Conservation (phyloP, 768 basidiomycete genomes). For the Rickenella mellea region DNA sequence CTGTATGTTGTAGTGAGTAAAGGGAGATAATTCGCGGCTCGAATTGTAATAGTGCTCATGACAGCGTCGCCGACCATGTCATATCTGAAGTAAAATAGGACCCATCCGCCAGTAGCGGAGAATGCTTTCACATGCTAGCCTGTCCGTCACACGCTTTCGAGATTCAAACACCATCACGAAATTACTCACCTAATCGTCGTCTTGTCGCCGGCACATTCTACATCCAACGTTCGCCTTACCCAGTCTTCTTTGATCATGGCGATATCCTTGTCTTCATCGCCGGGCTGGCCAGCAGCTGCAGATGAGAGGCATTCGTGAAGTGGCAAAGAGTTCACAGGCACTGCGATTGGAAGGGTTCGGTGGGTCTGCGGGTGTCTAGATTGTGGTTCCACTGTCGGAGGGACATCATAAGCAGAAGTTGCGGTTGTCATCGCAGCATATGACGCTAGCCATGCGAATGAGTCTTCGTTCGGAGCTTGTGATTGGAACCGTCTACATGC, state of each 20-base stretch:
- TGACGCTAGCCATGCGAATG: too few relatives aligned
- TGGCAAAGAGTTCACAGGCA: too few relatives aligned
- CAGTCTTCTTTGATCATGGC: slow-evolving; percentile 54
- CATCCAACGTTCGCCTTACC: slow-evolving; percentile 38
- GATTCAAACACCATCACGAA: background rate
- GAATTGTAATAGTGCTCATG: slow-evolving; percentile 12
- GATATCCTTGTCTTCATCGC: slow-evolving; percentile 53
- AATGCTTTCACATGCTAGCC: slow-evolving; percentile 20
- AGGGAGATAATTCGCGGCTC: background rate
- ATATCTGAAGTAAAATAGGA: too few relatives aligned
- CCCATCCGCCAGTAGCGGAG: too few relatives aligned
- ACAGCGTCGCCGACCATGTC: slow-evolving; percentile 12
- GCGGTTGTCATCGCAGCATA: too few relatives aligned
- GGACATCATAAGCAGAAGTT: too few relatives aligned
- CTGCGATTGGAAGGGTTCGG: too few relatives aligned
- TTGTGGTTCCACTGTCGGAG: too few relatives aligned
- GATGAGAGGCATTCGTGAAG: too few relatives aligned
- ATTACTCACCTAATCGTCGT: slow-evolving; percentile 9
- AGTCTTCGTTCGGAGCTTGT: too few relatives aligned
- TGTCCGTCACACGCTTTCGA: slow-evolving; percentile 7
- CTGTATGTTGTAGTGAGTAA: slow-evolving; percentile 21
- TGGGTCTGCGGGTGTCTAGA: too few relatives aligned
- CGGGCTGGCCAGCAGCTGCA: slow-evolving; percentile 51
- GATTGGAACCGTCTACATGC: too few relatives aligned
- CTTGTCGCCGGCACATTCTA: slow-evolving; percentile 12